These are phyloP conservation scores for Colletotrichum filicis DNA, from an alignment of 2,329 filamentous ascomycete genomes.

Conservation along the genomic window DNA sequence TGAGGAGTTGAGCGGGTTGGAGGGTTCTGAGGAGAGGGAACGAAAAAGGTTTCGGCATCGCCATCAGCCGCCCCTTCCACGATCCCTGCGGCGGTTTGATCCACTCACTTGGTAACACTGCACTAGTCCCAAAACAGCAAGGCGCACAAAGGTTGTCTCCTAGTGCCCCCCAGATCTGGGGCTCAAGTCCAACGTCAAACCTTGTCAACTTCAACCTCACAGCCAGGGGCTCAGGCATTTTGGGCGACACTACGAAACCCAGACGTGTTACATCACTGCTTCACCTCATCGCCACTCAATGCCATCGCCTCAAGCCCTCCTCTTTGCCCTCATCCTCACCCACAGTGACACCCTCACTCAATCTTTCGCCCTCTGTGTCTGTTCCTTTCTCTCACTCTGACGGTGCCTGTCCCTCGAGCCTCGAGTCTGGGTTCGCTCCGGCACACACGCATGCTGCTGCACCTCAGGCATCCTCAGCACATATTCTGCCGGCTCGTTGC, in stretches of 20 bases:
- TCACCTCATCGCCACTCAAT: constrained; percentile 48
- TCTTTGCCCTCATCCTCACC: background rate
- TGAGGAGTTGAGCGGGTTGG: background rate
- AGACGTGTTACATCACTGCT: constrained; percentile 58
- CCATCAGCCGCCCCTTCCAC: constrained; percentile 31
- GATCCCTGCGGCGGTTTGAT: constrained; percentile 36
- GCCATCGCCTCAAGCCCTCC: constrained; percentile 35
- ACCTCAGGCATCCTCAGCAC: background rate
- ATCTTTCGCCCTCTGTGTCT: background rate
- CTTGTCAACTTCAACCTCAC: constrained; percentile 23
- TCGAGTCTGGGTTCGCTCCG: background rate
- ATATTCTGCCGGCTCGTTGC: background rate
- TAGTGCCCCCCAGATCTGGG: constrained; percentile 34
- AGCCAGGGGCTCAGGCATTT: constrained; percentile 32
- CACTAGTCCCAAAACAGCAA: constrained; percentile 15
- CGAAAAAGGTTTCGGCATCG: constrained; percentile 35
- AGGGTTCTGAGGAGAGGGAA: background rate
- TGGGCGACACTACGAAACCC: constrained; percentile 51
- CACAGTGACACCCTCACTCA: background rate
- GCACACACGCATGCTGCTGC: background rate
- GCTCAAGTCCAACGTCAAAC: constrained; percentile 36
- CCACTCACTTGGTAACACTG: constrained; percentile 17
- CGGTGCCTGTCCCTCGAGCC: background rate
- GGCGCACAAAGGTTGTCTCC: constrained; percentile 19
- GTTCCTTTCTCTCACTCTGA: background rate